Evolutionary conservation across 2,329 filamentous ascomycete species (phyloP).

Genomic region (Bertia moriformis): DNA sequence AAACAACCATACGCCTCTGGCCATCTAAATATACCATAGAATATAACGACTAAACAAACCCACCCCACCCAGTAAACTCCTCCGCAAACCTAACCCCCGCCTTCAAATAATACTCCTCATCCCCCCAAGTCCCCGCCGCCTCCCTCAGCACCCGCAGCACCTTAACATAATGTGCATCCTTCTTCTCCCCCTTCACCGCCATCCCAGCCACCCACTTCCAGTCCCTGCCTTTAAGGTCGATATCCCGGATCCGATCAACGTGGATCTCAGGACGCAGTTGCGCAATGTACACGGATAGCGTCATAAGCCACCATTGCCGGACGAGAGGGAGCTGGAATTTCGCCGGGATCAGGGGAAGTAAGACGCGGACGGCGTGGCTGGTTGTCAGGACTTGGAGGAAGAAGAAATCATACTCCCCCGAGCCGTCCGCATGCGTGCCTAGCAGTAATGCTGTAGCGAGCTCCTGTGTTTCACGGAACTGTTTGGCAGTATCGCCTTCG

Average conservation of each 20-base stretch:
- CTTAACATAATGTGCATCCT: slow-evolving; percentile 4
- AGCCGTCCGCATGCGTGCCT: not conserved
- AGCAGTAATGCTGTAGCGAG: not conserved
- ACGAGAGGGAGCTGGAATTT: slow-evolving; percentile 40
- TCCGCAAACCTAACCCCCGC: slow-evolving; percentile 30
- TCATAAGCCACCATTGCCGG: slow-evolving; percentile 50
- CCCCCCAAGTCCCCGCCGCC: slow-evolving; percentile 8
- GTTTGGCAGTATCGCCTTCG: slow-evolving; percentile 2
- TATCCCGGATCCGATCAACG: slow-evolving; percentile 27
- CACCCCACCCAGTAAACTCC: slow-evolving; percentile 19
- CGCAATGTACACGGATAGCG: slow-evolving; percentile 42
- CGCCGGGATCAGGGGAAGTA: slow-evolving; percentile 40
- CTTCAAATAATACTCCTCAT: slow-evolving; percentile 27
- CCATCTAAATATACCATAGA: no score
- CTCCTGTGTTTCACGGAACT: slow-evolving; percentile 1
- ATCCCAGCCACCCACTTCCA: slow-evolving; percentile 42
- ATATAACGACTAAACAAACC: slow-evolving; percentile 7
- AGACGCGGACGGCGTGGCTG: slow-evolving; percentile 46
- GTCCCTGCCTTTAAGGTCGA: slow-evolving; percentile 33
- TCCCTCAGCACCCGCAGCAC: slow-evolving; percentile 8
- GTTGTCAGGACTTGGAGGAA: slow-evolving; percentile 47
- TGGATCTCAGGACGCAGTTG: slow-evolving; percentile 41
- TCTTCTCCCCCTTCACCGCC: slow-evolving; percentile 26
- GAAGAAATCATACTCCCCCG: slow-evolving; percentile 43
- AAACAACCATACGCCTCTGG: no score